These are phyloP conservation scores for Penicillium sp. DNA, from an alignment of 2,329 filamentous ascomycete species.

Conservation along the genomic window DNA sequence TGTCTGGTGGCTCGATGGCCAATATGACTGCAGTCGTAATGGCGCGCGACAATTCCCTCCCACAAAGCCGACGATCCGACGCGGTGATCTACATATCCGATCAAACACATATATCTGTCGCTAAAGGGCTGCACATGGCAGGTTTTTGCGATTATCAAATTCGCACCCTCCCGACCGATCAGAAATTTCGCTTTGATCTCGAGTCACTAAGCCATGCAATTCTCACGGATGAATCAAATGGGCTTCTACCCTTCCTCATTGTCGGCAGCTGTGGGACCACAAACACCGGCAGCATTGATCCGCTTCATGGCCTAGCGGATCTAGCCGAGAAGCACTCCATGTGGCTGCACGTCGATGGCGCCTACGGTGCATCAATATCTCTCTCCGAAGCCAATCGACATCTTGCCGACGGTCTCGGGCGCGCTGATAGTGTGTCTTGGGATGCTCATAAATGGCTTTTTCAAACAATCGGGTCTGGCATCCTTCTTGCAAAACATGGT, in stretches of 20 bases:
- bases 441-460: conserved; percentile 33
- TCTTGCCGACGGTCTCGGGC: conserved; percentile 15
- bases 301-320: conserved; percentile 14
- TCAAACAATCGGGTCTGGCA: conserved; percentile 31
- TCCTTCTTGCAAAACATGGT: conserved; percentile 21
- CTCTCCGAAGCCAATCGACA: conserved; percentile 15
- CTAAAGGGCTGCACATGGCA: conserved; percentile 16
- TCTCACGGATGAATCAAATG: conserved; percentile 5
- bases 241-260: conserved; percentile 17
- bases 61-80: background rate
- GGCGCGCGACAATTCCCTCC: conserved; percentile 23
- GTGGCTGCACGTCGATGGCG: conserved; percentile 32
- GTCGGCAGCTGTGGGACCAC: conserved; percentile 25
- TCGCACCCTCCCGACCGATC: conserved; percentile 14
- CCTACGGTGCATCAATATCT: conserved; percentile 23
- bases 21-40: conserved; percentile 24
- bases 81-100: conserved; percentile 23
- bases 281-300: conserved; percentile 25
- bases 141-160: conserved; percentile 22
- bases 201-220: conserved; percentile 1
- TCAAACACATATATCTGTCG: conserved; percentile 22
- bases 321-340: conserved; percentile 12
- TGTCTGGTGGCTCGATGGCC: conserved; percentile 28
- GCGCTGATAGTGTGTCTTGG: conserved; percentile 29
- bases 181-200: conserved; percentile 7